Evolutionary conservation across 2,329 filamentous ascomycete species (phyloP), one percentile per base, ranked within the genome.

Genomic region (Simplicillium sp.): DNA sequence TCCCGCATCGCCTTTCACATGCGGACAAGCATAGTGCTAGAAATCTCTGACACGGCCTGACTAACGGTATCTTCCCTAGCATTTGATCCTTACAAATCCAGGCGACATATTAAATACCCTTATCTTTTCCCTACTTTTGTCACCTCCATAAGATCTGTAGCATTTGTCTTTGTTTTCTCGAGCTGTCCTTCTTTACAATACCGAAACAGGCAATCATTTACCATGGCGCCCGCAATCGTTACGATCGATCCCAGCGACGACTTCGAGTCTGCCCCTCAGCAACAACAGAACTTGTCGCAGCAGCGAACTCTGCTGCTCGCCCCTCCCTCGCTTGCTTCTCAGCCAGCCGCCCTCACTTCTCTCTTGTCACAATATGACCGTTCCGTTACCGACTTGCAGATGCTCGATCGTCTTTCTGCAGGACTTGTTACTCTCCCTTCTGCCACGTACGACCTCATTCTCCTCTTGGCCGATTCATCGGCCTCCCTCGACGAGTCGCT

Each of bases 351-450:
- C 53, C 73, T 97, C 49, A 75, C 79, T 48, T 67, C 70, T 50
- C 71, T 92, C 46, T 77, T 94, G 54, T 71, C 79, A 44, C 69
- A 78, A 43, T 80, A 87, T 66, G 80, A 92, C 60, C 82, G 87
- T 56, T 67, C 73, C 48, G 70, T 75, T 36, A 90, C 88, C 46
- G 92, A 98, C 58, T 73, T 98, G 40, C 92, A 97, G 63, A 98
- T 98, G 92, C 84, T 98, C 46, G 92, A 98, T 66, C 87, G 92
- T 39, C 76, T 98, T 33, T 80, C 85, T 2, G 77, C 85, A 29
- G 87, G 87, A 46, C 71, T 95, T 31, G 86, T 92, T 43, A 70
- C 80, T 7, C 79, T 98, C 0, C 84, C 89, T 1, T 52, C 75
- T 40, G 68, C 77, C 37, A 84, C 85, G 41, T 98, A 98, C 68